Evolutionary conservation across 495 filamentous ascomycete species (phyloP).

Genomic region (Amorphotheca resinae): DNA sequence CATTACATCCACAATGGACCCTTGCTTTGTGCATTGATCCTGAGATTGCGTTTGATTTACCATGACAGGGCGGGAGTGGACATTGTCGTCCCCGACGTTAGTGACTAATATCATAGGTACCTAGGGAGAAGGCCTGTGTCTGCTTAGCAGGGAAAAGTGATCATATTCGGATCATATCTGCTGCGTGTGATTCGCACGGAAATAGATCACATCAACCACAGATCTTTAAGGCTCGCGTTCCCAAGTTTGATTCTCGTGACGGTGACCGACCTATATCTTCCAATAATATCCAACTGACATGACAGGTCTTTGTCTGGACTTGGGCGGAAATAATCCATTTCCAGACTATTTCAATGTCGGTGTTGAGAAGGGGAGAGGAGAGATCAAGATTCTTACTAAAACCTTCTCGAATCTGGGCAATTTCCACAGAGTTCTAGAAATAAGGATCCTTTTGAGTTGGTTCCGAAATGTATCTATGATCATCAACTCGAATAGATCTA

Average conservation of each 20-base stretch:
- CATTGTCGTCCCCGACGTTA: slow-evolving; percentile 7
- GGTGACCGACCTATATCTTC: neutral
- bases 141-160: slow-evolving; percentile 1
- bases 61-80: slow-evolving; percentile 7
- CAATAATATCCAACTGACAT: neutral
- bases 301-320: too few species aligned
- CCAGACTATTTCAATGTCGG: too few species aligned
- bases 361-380: too few species aligned
- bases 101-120: neutral
- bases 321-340: too few species aligned
- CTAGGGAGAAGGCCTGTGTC: neutral
- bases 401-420: too few species aligned
- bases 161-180: slow-evolving; percentile 3
- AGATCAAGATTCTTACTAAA: too few species aligned
- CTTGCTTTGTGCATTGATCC: slow-evolving; percentile 4
- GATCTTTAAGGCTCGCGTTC: neutral
- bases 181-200: neutral
- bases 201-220: neutral
- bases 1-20: slow-evolving; percentile 9
- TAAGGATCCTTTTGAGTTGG: too few species aligned
- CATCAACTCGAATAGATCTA: too few species aligned
- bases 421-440: too few species aligned
- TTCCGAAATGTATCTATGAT: too few species aligned
- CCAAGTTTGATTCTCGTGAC: neutral
- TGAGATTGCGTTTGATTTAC: slow-evolving; percentile 10